phyloP scores from a whole-genome alignment of 2,329 filamentous ascomycete genomes.

The Trichoderma lentiforme region DNA sequence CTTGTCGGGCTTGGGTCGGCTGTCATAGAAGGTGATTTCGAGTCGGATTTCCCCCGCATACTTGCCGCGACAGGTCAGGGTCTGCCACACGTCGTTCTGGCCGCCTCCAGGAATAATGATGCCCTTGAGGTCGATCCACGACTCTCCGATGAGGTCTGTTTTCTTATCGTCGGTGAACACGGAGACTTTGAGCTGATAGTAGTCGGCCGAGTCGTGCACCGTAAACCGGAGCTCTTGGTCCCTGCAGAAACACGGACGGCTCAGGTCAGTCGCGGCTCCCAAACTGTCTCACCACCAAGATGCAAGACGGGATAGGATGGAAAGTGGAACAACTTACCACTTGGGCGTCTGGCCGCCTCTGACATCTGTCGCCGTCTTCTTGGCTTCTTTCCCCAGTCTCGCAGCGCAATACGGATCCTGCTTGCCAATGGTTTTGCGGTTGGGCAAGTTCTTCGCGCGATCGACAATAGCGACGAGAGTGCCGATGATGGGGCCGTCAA shows the following conservation, averaged over 20 bases:
- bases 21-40: slow-evolving; percentile 95
- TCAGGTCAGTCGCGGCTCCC: background rate
- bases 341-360: slow-evolving; percentile 91
- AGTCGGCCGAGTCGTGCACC: slow-evolving; percentile 94
- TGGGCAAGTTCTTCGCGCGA: slow-evolving; percentile 93
- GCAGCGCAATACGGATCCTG: slow-evolving; percentile 97
- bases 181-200: slow-evolving; percentile 91
- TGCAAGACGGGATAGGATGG: background rate
- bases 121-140: slow-evolving; percentile 78
- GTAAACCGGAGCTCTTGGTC: slow-evolving; percentile 95
- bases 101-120: slow-evolving; percentile 84
- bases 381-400: slow-evolving; percentile 90
- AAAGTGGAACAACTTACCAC: slow-evolving; percentile 60
- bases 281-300: background rate
- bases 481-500: slow-evolving; percentile 90
- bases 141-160: slow-evolving; percentile 93
- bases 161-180: slow-evolving; percentile 98
- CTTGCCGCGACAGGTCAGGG: slow-evolving; percentile 81
- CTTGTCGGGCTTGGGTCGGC: slow-evolving; percentile 76
- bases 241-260: slow-evolving; percentile 50
- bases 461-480: slow-evolving; percentile 91
- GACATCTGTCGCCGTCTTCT: slow-evolving; percentile 92
- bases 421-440: slow-evolving; percentile 95
- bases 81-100: slow-evolving; percentile 93
- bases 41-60: slow-evolving; percentile 94